Conservation (phyloP, 78 protist species). For the Mantamonas sphyraenae region DNA sequence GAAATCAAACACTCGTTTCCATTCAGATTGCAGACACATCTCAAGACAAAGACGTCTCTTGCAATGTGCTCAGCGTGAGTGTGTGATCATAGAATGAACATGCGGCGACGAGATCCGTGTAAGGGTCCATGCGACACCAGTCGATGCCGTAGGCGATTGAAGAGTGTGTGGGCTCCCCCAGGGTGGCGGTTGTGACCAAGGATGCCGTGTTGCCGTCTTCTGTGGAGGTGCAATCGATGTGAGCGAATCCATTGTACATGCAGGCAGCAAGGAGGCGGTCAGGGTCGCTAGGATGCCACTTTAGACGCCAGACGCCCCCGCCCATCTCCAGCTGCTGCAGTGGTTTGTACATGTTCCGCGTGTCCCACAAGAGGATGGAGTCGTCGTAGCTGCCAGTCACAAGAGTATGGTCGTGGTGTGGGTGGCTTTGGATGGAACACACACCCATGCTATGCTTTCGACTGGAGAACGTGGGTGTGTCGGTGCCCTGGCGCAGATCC, state of each 20-base stretch:
- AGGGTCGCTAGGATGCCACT: slow-evolving; percentile 37
- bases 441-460: slow-evolving; percentile 42
- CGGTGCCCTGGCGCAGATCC: slow-evolving; percentile 28
- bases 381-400: slow-evolving; percentile 63
- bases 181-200: not conserved
- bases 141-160: slow-evolving; percentile 61
- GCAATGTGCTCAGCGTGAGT: no score
- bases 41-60: no score
- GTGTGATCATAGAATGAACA: slow-evolving; percentile 60
- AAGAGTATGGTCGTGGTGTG: slow-evolving; percentile 26
- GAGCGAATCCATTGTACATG: slow-evolving; percentile 58
- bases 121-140: slow-evolving; percentile 33
- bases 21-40: no score
- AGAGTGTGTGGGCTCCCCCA: not conserved
- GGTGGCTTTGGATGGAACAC: slow-evolving; percentile 41
- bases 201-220: slow-evolving; percentile 6
- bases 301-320: slow-evolving; percentile 64
- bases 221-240: not conserved
- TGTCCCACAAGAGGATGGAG: slow-evolving; percentile 41
- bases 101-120: slow-evolving; percentile 30
- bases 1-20: no score
- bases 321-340: slow-evolving; percentile 15
- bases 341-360: slow-evolving; percentile 19
- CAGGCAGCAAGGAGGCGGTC: slow-evolving; percentile 39
- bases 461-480: slow-evolving; percentile 3